Percentiles rank a stretch among this genome's conserved stretches.
Evolutionary conservation across 202 grass and related monocot species (phyloP).

Genomic region (Zizania palustris): DNA sequence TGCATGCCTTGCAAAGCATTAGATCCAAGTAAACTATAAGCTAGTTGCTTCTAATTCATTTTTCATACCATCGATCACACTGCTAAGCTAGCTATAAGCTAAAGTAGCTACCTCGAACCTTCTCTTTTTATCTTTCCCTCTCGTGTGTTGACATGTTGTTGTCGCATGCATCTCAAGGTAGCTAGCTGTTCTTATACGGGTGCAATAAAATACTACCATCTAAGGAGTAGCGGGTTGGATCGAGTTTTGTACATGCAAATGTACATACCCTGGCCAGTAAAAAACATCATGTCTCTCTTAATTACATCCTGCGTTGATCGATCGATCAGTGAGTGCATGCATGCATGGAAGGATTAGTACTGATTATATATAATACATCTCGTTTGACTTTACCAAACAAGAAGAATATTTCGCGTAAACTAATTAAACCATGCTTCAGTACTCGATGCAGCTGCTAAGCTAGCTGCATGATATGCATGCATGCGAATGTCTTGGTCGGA

Average conservation of each 20-base stretch:
- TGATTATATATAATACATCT: constrained; percentile 8
- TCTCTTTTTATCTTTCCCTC: neutral
- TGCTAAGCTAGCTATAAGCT: neutral
- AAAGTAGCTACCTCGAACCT: constrained; percentile 19
- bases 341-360: neutral
- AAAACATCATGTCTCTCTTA: neutral
- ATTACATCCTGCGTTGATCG: neutral
- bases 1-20: constrained; percentile 33
- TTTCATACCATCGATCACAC: neutral
- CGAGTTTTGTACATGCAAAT: neutral
- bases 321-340: too few relatives aligned
- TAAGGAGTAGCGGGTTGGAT: neutral
- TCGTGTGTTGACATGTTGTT: constrained; percentile 12
- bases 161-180: constrained; percentile 51
- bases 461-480: constrained; percentile 38
- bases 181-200: neutral
- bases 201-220: neutral
- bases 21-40: constrained; percentile 34
- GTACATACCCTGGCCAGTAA: neutral
- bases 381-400: constrained; percentile 58
- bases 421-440: constrained; percentile 12
- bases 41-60: neutral
- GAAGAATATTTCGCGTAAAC: constrained; percentile 59
- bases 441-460: constrained; percentile 40
- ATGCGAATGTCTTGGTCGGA: constrained; percentile 57